Percentiles rank a stretch among this genome's conserved stretches.
Conservation (phyloP, 805 yeast species). For the Lachancea mirantina region DNA sequence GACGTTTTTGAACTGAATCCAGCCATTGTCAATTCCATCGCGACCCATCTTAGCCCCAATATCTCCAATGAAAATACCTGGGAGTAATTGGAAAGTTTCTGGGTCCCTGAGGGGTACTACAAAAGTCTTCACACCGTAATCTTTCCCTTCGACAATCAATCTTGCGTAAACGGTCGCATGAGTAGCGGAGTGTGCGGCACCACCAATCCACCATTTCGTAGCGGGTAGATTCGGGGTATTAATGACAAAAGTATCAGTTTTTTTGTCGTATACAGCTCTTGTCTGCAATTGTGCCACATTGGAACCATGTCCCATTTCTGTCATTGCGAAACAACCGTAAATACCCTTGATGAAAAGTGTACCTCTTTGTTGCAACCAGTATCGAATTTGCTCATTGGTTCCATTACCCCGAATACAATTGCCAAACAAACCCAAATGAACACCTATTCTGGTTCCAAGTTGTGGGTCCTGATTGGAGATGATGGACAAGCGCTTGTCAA, state of each 20-base stretch:
- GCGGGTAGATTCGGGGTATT: slow-evolving; percentile 89
- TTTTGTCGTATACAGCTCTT: slow-evolving; percentile 71
- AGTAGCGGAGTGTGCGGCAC: slow-evolving; percentile 91
- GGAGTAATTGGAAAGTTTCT: slow-evolving; percentile 56
- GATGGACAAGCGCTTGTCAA: slow-evolving; percentile 52
- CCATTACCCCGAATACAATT: slow-evolving; percentile 83
- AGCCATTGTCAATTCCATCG: slow-evolving; percentile 92
- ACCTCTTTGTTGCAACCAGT: slow-evolving; percentile 73
- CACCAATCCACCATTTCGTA: slow-evolving; percentile 98
- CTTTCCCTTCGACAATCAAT: slow-evolving; percentile 70
- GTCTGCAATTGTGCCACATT: slow-evolving; percentile 92
- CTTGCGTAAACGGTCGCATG: slow-evolving; percentile 85
- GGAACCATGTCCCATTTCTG: slow-evolving; percentile 89
- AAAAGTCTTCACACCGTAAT: slow-evolving; percentile 88
- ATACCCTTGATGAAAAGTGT: slow-evolving; percentile 51
- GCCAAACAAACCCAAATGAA: slow-evolving; percentile 79
- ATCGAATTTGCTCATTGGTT: slow-evolving; percentile 71
- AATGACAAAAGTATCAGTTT: slow-evolving; percentile 60
- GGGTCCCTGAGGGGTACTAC: slow-evolving; percentile 81
- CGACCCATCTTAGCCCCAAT: slow-evolving; percentile 95
- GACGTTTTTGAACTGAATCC: slow-evolving; percentile 87
- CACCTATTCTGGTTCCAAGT: slow-evolving; percentile 75
- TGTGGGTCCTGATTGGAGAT: slow-evolving; percentile 70
- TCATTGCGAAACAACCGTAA: slow-evolving; percentile 90
- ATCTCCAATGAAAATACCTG: slow-evolving; percentile 84